Base-by-base conservation (phyloP, 345 rosid genomes). In the Citrus trifoliata region DNA sequence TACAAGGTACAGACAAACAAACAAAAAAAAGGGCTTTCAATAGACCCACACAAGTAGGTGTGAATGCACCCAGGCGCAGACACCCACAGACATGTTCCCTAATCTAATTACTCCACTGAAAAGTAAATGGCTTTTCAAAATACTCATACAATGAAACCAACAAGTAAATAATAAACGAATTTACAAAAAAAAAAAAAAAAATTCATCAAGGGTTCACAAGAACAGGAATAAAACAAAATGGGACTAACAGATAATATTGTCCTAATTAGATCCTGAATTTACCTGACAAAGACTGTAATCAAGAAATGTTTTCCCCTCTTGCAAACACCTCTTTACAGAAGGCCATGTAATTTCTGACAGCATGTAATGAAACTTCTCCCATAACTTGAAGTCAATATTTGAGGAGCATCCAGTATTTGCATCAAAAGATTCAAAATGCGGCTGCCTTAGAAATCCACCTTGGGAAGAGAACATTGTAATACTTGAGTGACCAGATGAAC, bases 231-330 rank as follows among this genome's bases (percentile, higher is more conserved):
- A 75, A 35, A 67, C 35, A 67, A 76, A 80, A 58, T 32, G 70
- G 74, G 69, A 46, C 33, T 77, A 71, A 76, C 69, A 74, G 27
- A 46, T 55, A 25, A 76, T 28, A 42, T 61, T 51, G 59, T 74
- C 70, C 63, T 25, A 67, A 38, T 60, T 27, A 40, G 70, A 74
- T 71, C 72, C 28, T 62, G 67, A 71, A 70, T 59, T 72, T 86
- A 95, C 99, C 99, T 95, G 99, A 85, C 91, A 92, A 80, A 87
- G 81, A 86, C 88, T 88, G 83, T 84, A 86, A 86, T 90, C 86
- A 81, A 95, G 78, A 84, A 88, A 93, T 58, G 84, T 78, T 86
- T 91, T 95, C 82, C 99, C 98, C 82, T 90, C 97, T 55, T 85
- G 84, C 87, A 95, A 85, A 83, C 95, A 90, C 82, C 87, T 93